A percentile compares a stretch with the other conserved stretches of the same genome.
phyloP scores from a whole-genome alignment of 2,329 filamentous ascomycete genomes.

The Calonectria leucothoes region DNA sequence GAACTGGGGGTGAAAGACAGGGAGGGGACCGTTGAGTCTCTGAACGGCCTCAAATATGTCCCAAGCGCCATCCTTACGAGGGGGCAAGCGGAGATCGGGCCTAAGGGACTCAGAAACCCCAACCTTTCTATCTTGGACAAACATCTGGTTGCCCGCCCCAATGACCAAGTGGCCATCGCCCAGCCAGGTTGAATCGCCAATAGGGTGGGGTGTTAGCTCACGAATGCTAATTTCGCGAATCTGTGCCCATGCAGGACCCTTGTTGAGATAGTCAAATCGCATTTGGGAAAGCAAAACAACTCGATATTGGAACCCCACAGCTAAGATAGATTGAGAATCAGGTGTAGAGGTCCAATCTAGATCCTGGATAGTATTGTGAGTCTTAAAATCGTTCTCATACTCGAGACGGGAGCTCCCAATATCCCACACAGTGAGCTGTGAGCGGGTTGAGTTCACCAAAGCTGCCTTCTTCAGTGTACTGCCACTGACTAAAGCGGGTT shows the following conservation, averaged over 20 bases:
- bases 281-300: slow-evolving; percentile 87
- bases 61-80: slow-evolving; percentile 62
- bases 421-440: slow-evolving; percentile 90
- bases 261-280: slow-evolving; percentile 91
- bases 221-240: slow-evolving; percentile 86
- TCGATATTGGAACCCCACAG: slow-evolving; percentile 91
- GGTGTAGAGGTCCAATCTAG: slow-evolving; percentile 95
- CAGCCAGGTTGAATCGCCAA: slow-evolving; percentile 94
- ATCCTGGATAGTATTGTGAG: slow-evolving; percentile 81
- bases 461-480: slow-evolving; percentile 90
- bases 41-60: slow-evolving; percentile 87
- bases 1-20: slow-evolving; percentile 93
- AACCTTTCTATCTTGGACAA: slow-evolving; percentile 84
- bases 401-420: slow-evolving; percentile 84
- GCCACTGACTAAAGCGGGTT: slow-evolving; percentile 83
- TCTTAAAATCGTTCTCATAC: slow-evolving; percentile 79
- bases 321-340: slow-evolving; percentile 87
- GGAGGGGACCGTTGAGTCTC: slow-evolving; percentile 86
- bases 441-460: slow-evolving; percentile 79
- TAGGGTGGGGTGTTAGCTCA: slow-evolving; percentile 87
- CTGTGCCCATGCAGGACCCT: slow-evolving; percentile 88
- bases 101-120: slow-evolving; percentile 71
- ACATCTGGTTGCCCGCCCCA: slow-evolving; percentile 90
- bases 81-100: slow-evolving; percentile 60
- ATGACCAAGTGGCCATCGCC: slow-evolving; percentile 87